phyloP scores from a whole-genome alignment of 2,329 filamentous ascomycete species.

The Chrysosporium keratinophilum region DNA sequence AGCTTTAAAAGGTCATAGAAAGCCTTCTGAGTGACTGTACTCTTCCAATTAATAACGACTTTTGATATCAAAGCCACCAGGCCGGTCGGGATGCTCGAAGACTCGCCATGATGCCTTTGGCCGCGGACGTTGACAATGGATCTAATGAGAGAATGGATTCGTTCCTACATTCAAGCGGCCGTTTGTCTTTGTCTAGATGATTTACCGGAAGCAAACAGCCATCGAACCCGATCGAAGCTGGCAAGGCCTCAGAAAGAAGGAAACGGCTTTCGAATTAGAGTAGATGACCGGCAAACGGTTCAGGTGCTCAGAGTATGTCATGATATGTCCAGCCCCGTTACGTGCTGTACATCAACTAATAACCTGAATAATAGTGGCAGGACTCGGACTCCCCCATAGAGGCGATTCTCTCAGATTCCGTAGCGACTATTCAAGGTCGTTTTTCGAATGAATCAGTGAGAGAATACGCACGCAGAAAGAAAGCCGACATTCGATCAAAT shows the following conservation, averaged over 20 bases:
- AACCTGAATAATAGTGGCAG: constrained; percentile 21
- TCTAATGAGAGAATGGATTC: constrained; percentile 18
- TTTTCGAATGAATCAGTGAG: constrained; percentile 23
- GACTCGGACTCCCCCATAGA: constrained; percentile 16
- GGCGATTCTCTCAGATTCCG: constrained; percentile 28
- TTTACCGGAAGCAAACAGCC: not conserved
- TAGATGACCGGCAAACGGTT: constrained; percentile 15
- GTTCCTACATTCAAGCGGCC: constrained; percentile 14
- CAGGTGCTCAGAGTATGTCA: constrained; percentile 25
- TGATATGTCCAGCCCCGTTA: not conserved
- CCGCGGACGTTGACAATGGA: constrained; percentile 16
- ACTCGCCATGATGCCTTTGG: constrained; percentile 1
- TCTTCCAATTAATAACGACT: too few species aligned
- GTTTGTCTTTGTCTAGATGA: constrained; percentile 10
- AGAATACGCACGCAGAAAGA: constrained; percentile 17
- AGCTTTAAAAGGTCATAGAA: not conserved
- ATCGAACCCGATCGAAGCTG: not conserved
- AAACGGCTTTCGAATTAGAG: constrained; percentile 26
- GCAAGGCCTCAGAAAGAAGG: constrained; percentile 25
- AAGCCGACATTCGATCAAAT: constrained; percentile 17
- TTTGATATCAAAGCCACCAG: too few species aligned
- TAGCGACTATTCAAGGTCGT: constrained; percentile 27
- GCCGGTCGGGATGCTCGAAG: not conserved
- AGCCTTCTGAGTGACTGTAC: too few species aligned
- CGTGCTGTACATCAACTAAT: not conserved